Evolutionary conservation across 2,329 filamentous ascomycete genomes (phyloP), one percentile per base, ranked within the genome.

Genomic region (Fusarium humuli): DNA sequence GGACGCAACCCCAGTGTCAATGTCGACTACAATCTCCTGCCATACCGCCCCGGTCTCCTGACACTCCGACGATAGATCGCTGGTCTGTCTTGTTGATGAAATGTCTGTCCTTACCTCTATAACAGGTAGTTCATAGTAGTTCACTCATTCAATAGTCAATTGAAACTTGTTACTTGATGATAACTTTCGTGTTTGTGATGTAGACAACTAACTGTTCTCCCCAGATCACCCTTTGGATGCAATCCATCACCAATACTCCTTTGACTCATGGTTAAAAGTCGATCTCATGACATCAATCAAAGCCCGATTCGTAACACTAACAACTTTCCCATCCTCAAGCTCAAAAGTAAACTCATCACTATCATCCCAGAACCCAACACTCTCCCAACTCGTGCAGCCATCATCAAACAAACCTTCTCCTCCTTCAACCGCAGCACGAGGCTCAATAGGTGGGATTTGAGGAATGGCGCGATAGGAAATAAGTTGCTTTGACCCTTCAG

Each of bases 1-100:
- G 89, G 89, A 13, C 53, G 67, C 8, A 42, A 65, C 23, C 83
- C 87, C 2, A 81, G 54, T 50, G 77, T 77, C 0, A 73, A 75
- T 37, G 80, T 79, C 8, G 78, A 84, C 40, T 91, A 91, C 72
- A 25, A 29, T 18, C 25, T 34, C 4, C 23, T 60, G 18, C 67
- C 65, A 37, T 70, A 70, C 53, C 54, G 64, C 5, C 67, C 67
- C 52, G 65, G 65, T 41, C 45, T 70, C 6, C 47, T 70, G 30
- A 68, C 67, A 2, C 47, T 68, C 7, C 34, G 30, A 4, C 56
- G 56, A 50, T 50, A 50, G 12, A n/a, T 18, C 6, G 12, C 11
- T 20, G 10, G 16, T n/a, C 10, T 25, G 8, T n/a, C 16, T 11
- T 50, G 14, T 25, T 25, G 9, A 27, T 27, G 0, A 4, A 2